Percentiles rank a stretch among this genome's conserved stretches.
Conservation (phyloP, 257 asterid genomes). For the Solanum sitiens region DNA sequence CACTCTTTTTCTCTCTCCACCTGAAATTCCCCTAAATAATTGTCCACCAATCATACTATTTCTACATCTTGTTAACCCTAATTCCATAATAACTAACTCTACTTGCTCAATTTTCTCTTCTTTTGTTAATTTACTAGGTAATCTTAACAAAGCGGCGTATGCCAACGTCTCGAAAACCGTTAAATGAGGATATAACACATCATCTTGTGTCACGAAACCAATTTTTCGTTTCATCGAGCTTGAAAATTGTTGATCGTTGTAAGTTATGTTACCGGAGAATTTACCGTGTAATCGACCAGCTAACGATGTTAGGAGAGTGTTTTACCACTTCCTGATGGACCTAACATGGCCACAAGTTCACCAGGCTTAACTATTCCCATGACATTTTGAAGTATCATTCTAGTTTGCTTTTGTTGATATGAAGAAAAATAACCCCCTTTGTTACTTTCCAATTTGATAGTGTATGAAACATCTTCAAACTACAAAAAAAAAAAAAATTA, state of each 20-base stretch:
- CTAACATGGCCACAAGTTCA: slow-evolving; percentile 73
- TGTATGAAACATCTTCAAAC: slow-evolving; percentile 73
- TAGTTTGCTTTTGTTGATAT: slow-evolving; percentile 27
- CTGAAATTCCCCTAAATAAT: slow-evolving; percentile 58
- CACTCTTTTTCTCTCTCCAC: slow-evolving; percentile 81
- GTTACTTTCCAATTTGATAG: slow-evolving; percentile 18
- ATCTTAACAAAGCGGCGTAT: slow-evolving; percentile 55
- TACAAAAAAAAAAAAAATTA: background rate
- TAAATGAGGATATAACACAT: slow-evolving; percentile 66
- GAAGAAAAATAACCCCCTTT: slow-evolving; percentile 20
- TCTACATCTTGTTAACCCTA: slow-evolving; percentile 58
- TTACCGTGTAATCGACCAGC: slow-evolving; percentile 58
- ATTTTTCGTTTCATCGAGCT: slow-evolving; percentile 37
- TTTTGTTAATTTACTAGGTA: slow-evolving; percentile 38
- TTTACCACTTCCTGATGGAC: slow-evolving; percentile 97
- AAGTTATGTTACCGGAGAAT: slow-evolving; percentile 46
- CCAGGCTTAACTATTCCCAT: slow-evolving; percentile 66
- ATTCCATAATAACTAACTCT: slow-evolving; percentile 38
- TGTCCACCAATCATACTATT: slow-evolving; percentile 55
- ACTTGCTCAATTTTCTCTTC: slow-evolving; percentile 52
- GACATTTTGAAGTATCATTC: slow-evolving; percentile 36
- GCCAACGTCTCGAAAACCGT: slow-evolving; percentile 72
- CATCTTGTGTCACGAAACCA: slow-evolving; percentile 84
- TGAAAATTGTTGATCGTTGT: slow-evolving; percentile 49
- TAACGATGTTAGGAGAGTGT: slow-evolving; percentile 67